Base-by-base conservation (phyloP, 169 alveolate genomes). In the Plasmodium adleri region DNA sequence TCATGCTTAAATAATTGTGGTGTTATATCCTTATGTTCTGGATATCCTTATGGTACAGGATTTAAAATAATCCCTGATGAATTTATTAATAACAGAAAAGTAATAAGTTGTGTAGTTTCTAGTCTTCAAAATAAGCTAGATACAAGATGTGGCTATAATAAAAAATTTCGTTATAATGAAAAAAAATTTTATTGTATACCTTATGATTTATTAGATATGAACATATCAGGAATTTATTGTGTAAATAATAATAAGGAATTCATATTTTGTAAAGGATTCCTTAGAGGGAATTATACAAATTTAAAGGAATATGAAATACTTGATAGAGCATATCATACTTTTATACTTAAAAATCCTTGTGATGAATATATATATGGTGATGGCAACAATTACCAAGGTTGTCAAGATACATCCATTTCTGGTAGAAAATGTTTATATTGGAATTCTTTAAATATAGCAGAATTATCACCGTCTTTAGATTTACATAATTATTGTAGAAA, bases 401-500 rank as follows among this genome's bases (percentile, higher is more conserved):
- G 92, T 45, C 88, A 71, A 56, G 64, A 72, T 64, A 22, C 1
- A 26, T 64, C 92, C 1, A 62, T 71, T 43, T 49, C 88, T 45
- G 72, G 75, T 22, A 60, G 62, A 32, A 86, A 5, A 2, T 86
- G 92, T 28, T 32, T 86, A 56, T 50, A 62, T 20, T 86, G 92
- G 92, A n/a, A 50, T 60, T 8, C 56, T 5, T 17, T 67, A 72
- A 67, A 86, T 20, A 7, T 67, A 15, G 8, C 7, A 49, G 43
- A 80, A 54, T 12, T 56, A 54, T 50, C 45, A 60, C 72, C 43
- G 0, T n/a, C 4, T 17, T 6, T 10, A 15, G 45, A 45, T 17
- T 32, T 3, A 20, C 92, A 86, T 60, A 86, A 86, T 60, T 86
- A 32, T 22, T 86, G 92, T 71, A 52, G 92, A 1, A 86, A 86